A percentile compares a stretch with the other conserved stretches of the same genome.
Conservation (phyloP, 306 rosid genomes). For the Delonix regia region DNA sequence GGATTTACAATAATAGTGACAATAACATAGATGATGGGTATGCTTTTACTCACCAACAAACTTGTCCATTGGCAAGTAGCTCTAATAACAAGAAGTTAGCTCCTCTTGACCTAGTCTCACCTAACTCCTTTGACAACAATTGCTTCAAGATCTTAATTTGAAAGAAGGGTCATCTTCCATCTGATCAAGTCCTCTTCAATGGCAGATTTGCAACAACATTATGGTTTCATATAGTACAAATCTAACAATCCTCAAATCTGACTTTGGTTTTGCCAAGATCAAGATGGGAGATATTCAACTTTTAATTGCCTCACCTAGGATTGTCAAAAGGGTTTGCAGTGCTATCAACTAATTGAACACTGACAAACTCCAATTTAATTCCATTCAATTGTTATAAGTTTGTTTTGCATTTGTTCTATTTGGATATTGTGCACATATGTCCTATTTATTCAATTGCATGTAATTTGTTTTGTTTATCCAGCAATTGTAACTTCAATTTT, state of each 20-base stretch:
- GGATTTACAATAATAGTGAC: conserved; percentile 48
- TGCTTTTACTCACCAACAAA: conserved; percentile 48
- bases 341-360: neutral
- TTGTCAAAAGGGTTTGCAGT: neutral
- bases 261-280: neutral
- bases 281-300: conserved; percentile 12
- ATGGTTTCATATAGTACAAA: conserved; percentile 36
- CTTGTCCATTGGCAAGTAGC: conserved; percentile 38
- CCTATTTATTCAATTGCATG: neutral
- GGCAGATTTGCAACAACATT: conserved; percentile 40
- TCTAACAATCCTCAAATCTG: neutral
- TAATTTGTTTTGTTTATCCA: neutral
- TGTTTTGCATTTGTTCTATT: neutral
- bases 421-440: neutral
- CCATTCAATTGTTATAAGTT: neutral
- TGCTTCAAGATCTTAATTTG: conserved; percentile 58
- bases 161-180: conserved; percentile 58
- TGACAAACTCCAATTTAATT: no score
- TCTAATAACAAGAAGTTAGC: conserved; percentile 45
- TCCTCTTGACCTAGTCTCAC: conserved; percentile 61
- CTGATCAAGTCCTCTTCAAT: conserved; percentile 47
- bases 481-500: neutral
- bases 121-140: conserved; percentile 60
- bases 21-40: conserved; percentile 57
- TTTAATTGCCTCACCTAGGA: neutral